Percentiles rank a stretch among this genome's conserved stretches.
Conservation (phyloP, 2,329 filamentous ascomycete genomes). For the Hymenoscyphus scutula region DNA sequence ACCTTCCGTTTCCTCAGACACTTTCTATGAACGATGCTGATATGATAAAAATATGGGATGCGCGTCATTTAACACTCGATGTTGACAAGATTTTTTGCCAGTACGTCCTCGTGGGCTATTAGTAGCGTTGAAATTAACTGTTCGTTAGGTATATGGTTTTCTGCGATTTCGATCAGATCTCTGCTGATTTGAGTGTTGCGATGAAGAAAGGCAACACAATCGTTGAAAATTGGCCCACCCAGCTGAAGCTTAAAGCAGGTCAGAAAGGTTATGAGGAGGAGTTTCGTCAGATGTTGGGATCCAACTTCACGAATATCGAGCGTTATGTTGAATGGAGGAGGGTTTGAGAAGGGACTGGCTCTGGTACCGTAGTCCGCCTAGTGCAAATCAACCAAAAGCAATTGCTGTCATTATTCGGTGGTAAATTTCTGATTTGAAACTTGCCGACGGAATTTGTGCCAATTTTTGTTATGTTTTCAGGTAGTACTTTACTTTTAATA, state of each 20-base stretch:
- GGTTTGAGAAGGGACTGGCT: background rate
- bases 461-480: background rate
- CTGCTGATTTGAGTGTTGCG: slow-evolving; percentile 17
- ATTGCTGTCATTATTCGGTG: background rate
- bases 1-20: slow-evolving; percentile 12
- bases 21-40: slow-evolving; percentile 6
- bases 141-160: slow-evolving; percentile 2
- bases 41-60: slow-evolving; percentile 6
- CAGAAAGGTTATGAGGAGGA: slow-evolving; percentile 26
- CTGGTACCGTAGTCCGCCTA: background rate
- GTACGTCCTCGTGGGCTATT: slow-evolving; percentile 8
- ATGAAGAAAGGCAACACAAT: slow-evolving; percentile 37
- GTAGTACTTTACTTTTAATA: background rate
- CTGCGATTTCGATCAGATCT: slow-evolving; percentile 7
- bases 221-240: slow-evolving; percentile 37
- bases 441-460: background rate
- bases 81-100: slow-evolving; percentile 22
- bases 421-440: background rate
- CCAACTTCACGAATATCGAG: slow-evolving; percentile 21
- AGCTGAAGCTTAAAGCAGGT: slow-evolving; percentile 26
- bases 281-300: slow-evolving; percentile 29
- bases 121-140: background rate
- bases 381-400: background rate
- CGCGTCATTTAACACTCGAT: slow-evolving; percentile 10
- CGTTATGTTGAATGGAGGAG: slow-evolving; percentile 36